These are phyloP conservation scores for Phyllosticta paracitricarpa DNA, from an alignment of 2,329 filamentous ascomycete species.

Conservation along the genomic window DNA sequence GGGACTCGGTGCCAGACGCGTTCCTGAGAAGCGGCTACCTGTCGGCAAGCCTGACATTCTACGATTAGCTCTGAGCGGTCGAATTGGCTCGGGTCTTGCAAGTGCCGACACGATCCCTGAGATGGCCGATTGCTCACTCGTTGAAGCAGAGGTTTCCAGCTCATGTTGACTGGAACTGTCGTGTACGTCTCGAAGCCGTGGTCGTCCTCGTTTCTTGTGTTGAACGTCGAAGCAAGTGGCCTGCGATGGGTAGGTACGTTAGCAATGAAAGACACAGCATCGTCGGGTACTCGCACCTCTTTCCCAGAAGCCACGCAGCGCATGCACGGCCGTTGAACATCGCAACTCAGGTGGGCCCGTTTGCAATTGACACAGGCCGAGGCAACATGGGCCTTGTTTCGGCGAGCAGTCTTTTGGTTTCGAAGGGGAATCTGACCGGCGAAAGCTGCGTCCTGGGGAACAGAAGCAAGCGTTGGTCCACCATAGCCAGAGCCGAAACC, in stretches of 20 bases:
- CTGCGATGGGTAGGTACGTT: conserved; percentile 28
- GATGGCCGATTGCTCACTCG: conserved; percentile 17
- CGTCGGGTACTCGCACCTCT: conserved; percentile 30
- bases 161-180: conserved; percentile 21
- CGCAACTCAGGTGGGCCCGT: conserved; percentile 62
- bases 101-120: conserved; percentile 18
- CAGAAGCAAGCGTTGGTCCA: conserved; percentile 1
- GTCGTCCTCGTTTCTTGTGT: conserved; percentile 75
- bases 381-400: conserved; percentile 69
- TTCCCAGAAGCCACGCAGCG: conserved; percentile 71
- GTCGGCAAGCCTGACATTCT: conserved; percentile 3
- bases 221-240: conserved; percentile 74
- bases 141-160: conserved; percentile 20
- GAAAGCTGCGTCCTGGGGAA: conserved; percentile 3
- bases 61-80: conserved; percentile 5
- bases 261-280: not conserved
- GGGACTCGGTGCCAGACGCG: conserved; percentile 2
- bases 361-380: conserved; percentile 82
- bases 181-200: conserved; percentile 63
- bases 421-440: conserved; percentile 10
- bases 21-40: conserved; percentile 10
- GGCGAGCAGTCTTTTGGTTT: conserved; percentile 26
- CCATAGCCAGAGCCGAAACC: conserved; percentile 4
- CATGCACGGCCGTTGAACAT: conserved; percentile 64
- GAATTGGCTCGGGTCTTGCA: conserved; percentile 7